Base-by-base conservation (phyloP, 805 yeast species). In the Saturnispora ahearnii region DNA sequence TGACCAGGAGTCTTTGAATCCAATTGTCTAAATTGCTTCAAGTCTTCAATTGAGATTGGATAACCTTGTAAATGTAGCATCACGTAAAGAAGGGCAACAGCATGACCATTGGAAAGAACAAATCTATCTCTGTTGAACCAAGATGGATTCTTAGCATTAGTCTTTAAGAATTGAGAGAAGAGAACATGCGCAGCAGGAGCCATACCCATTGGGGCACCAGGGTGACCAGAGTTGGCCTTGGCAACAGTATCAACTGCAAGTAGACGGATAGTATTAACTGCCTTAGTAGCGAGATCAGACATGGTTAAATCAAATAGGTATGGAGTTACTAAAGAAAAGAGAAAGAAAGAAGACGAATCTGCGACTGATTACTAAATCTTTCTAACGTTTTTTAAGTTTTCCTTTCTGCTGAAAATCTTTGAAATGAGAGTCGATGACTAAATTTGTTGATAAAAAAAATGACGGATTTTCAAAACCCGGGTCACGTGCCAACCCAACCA, bases 191-290 rank as follows among this genome's bases (percentile, higher is more conserved):
- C 96, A 53, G 90, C 83, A 43, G 97, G 96, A 15, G 99, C 97
- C 71, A 91, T 74, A 56, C 98, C 98, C 79, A 91, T 81, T 62
- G 98, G 98, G 48, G 99, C 98, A 74, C 99, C 99, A 50, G 99
- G 99, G 74, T 91, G 99, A 59, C 99, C 99, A 53, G 96, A 84
- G 72, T 91, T 85, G 62, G 97, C 91, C 71, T 81, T 77, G 53
- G 83, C 76, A 55, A 87, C 95, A 57, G 86, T 81, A 68, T 91
- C 99, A 49, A 86, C 87, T 33, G 98, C 81, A 61, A 91, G 78
- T 53, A 83, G 72, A 74, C 96, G 88, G 73, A 91, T 86, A 60
- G 98, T 87, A 76, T 78, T 76, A 70, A 91, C 74, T 52, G 96
- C 87, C 66, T 75, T 74, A 58, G 73, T 73, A 69, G 90, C 96